Percentiles rank a stretch among this genome's conserved stretches.
These are phyloP conservation scores for Pyrenochaeta sp. DNA, from an alignment of 2,329 filamentous ascomycete genomes.

Conservation along the genomic window DNA sequence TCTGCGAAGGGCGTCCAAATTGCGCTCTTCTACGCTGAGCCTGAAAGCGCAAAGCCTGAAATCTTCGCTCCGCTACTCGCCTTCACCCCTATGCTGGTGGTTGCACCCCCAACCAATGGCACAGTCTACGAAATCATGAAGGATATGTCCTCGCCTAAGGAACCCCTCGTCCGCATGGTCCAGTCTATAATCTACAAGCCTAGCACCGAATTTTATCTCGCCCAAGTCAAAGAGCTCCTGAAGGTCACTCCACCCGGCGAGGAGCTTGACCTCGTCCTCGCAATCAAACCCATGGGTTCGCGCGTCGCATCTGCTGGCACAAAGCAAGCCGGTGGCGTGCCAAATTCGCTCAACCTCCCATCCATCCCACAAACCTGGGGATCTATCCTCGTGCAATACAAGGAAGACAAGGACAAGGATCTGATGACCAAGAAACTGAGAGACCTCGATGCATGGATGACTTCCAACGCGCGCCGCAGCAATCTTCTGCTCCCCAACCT, in stretches of 20 bases:
- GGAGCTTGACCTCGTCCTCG: neutral
- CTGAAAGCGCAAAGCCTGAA: neutral
- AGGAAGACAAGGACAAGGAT: constrained; percentile 3
- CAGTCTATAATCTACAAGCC: neutral
- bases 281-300: constrained; percentile 5
- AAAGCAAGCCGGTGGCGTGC: neutral
- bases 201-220: neutral
- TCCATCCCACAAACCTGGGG: neutral
- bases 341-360: constrained; percentile 1
- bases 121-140: constrained; percentile 2
- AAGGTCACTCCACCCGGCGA: neutral
- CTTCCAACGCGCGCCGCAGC: constrained; percentile 11
- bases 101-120: constrained; percentile 1
- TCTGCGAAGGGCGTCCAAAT: neutral
- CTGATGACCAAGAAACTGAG: neutral
- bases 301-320: constrained; percentile 1
- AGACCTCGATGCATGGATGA: constrained; percentile 8
- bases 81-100: neutral
- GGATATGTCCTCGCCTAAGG: neutral
- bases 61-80: neutral
- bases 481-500: constrained; percentile 4
- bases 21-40: constrained; percentile 3
- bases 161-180: neutral
- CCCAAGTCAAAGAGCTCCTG: constrained; percentile 1
- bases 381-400: constrained; percentile 2